These are phyloP conservation scores for Gossypium ekmanianum DNA, from an alignment of 345 rosid species.

Conservation along the genomic window DNA sequence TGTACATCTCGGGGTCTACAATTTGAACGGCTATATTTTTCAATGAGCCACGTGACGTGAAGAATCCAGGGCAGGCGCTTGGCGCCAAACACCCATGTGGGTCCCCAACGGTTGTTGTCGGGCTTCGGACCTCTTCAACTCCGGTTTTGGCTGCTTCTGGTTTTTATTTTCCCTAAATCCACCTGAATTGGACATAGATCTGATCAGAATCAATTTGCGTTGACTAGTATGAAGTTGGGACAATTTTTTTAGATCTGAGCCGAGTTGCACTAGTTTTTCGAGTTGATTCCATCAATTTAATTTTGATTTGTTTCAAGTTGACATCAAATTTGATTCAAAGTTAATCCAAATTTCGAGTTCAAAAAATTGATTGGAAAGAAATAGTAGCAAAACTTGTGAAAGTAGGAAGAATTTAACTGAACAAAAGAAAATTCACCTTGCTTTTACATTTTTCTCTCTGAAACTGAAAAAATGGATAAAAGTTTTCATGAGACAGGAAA, in stretches of 20 bases:
- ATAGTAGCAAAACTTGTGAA: background rate
- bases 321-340: too few species aligned
- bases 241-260: too few species aligned
- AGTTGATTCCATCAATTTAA: too few species aligned
- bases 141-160: too few species aligned
- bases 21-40: slow-evolving; percentile 40
- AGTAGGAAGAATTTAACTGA: background rate
- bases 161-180: too few species aligned
- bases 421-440: background rate
- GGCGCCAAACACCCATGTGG: slow-evolving; percentile 31
- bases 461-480: background rate
- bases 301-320: too few species aligned
- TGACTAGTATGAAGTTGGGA: too few species aligned
- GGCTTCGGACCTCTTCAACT: slow-evolving; percentile 15
- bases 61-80: slow-evolving; percentile 12
- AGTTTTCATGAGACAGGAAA: slow-evolving; percentile 1
- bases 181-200: too few species aligned
- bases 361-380: too few species aligned
- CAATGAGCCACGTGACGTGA: slow-evolving; percentile 48
- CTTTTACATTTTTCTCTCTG: slow-evolving; percentile 17
- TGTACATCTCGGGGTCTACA: slow-evolving; percentile 26
- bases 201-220: too few species aligned
- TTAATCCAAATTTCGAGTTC: too few species aligned
- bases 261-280: too few species aligned
- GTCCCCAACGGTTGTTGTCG: slow-evolving; percentile 11